phyloP scores from a whole-genome alignment of 2,329 filamentous ascomycete species.

The Epicoccum sorghinum region DNA sequence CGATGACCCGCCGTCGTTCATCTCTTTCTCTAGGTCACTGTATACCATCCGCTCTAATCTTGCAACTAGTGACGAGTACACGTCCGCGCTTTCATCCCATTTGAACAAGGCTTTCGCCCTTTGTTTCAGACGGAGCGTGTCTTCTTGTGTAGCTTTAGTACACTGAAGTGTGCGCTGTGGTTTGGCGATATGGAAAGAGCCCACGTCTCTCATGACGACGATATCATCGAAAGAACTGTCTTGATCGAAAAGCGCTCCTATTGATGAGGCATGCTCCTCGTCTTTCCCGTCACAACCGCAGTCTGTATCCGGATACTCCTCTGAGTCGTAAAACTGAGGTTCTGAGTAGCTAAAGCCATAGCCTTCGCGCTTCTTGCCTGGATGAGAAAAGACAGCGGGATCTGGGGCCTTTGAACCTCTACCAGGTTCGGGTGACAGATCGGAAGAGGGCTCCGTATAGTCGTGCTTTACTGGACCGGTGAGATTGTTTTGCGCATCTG shows the following conservation, averaged over 20 bases:
- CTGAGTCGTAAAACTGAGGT: constrained; percentile 27
- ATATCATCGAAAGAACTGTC: constrained; percentile 30
- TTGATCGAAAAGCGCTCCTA: constrained; percentile 1
- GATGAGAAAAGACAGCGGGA: constrained; percentile 20
- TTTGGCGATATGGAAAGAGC: constrained; percentile 25
- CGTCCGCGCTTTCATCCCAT: constrained; percentile 25
- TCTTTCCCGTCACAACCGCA: constrained; percentile 22
- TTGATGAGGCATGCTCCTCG: not conserved
- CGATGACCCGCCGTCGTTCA: not conserved
- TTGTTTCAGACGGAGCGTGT: constrained; percentile 26
- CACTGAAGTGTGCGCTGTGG: constrained; percentile 27
- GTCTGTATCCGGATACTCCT: constrained; percentile 33
- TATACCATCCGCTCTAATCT: constrained; percentile 13
- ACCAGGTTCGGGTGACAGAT: constrained; percentile 7
- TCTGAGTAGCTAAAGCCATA: constrained; percentile 36
- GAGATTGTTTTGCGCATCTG: constrained; percentile 8
- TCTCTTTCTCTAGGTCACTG: constrained; percentile 5
- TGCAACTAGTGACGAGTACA: constrained; percentile 22
- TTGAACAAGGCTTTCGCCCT: constrained; percentile 24
- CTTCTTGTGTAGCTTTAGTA: constrained; percentile 29
- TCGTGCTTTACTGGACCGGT: constrained; percentile 6
- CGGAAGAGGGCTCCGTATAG: constrained; percentile 8
- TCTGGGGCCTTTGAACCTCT: constrained; percentile 8
- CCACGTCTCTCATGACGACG: constrained; percentile 30
- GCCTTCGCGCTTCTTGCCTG: constrained; percentile 27